A percentile compares a stretch with the other conserved stretches of the same genome.
phyloP scores from a whole-genome alignment of 768 basidiomycete species.

The Trametes villosa region DNA sequence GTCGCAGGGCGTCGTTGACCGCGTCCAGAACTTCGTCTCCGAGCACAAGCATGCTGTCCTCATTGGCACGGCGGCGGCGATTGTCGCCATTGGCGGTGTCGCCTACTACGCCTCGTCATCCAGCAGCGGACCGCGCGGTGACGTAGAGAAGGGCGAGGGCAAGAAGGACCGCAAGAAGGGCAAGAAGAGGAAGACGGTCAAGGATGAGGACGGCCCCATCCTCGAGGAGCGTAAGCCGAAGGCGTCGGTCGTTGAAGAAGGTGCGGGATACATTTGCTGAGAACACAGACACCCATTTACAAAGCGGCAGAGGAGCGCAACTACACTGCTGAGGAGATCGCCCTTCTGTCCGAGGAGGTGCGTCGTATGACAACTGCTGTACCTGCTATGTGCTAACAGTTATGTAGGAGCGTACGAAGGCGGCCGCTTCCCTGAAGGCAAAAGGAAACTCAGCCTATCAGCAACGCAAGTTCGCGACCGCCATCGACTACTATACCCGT shows the following conservation, averaged over 20 bases:
- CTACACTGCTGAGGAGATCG: slow-evolving; percentile 59
- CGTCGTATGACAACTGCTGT: slow-evolving; percentile 12
- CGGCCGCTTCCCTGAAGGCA: slow-evolving; percentile 67
- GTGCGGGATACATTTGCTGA: slow-evolving; percentile 18
- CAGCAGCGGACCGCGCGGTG: slow-evolving; percentile 38
- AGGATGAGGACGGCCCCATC: slow-evolving; percentile 72
- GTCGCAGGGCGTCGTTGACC: slow-evolving; percentile 53
- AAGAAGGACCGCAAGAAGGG: slow-evolving; percentile 56
- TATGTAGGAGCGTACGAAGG: slow-evolving; percentile 62
- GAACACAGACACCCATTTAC: neutral
- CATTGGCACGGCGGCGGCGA: slow-evolving; percentile 72
- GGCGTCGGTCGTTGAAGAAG: slow-evolving; percentile 35
- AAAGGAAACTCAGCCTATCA: slow-evolving; percentile 77
- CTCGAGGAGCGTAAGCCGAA: slow-evolving; percentile 73
- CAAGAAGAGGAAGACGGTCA: slow-evolving; percentile 63
- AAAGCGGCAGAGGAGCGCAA: slow-evolving; percentile 43
- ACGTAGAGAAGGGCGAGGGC: slow-evolving; percentile 47
- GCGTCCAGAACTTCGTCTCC: slow-evolving; percentile 67
- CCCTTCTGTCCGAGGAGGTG: slow-evolving; percentile 62
- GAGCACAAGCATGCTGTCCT: slow-evolving; percentile 81
- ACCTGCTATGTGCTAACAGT: neutral
- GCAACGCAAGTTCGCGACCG: slow-evolving; percentile 58
- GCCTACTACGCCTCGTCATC: slow-evolving; percentile 77
- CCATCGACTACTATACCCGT: slow-evolving; percentile 69
- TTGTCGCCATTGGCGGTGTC: slow-evolving; percentile 71